Conservation (phyloP, 371 early-diverging fungal genomes). For the Smittium culicis region DNA sequence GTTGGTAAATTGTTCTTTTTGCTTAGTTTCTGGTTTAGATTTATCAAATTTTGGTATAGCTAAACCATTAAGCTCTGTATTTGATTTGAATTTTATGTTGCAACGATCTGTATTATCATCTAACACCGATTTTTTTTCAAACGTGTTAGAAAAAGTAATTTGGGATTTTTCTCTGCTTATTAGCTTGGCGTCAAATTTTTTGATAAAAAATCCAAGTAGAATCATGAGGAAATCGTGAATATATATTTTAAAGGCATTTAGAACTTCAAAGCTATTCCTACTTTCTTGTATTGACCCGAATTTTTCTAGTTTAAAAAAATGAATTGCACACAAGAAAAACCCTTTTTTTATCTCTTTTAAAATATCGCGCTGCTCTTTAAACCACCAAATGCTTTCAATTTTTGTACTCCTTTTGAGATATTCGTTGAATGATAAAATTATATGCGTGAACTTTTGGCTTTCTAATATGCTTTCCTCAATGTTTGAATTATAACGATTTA, state of each 20-base stretch:
- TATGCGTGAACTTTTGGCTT: neutral
- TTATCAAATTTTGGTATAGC: too few species aligned
- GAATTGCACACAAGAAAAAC: neutral
- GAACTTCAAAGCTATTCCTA: neutral
- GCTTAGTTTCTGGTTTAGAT: too few species aligned
- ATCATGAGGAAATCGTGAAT: neutral
- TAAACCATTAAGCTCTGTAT: too few species aligned
- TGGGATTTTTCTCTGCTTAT: neutral
- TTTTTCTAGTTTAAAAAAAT: neutral
- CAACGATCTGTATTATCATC: too few species aligned
- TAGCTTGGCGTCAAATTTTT: neutral
- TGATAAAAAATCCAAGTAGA: neutral
- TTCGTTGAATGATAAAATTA: neutral
- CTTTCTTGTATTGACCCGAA: neutral
- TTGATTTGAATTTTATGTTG: too few species aligned
- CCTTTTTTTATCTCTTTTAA: neutral
- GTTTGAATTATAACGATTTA: too few species aligned
- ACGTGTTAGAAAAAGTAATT: too few species aligned
- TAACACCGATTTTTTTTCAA: too few species aligned
- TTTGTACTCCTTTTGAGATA: neutral
- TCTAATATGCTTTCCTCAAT: neutral
- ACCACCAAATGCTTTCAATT: neutral
- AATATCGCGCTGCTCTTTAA: neutral
- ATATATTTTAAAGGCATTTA: too few species aligned
- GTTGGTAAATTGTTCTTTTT: too few species aligned